phyloP scores from a whole-genome alignment of 164 flowering plant genomes.

The Aristolochia californica region DNA sequence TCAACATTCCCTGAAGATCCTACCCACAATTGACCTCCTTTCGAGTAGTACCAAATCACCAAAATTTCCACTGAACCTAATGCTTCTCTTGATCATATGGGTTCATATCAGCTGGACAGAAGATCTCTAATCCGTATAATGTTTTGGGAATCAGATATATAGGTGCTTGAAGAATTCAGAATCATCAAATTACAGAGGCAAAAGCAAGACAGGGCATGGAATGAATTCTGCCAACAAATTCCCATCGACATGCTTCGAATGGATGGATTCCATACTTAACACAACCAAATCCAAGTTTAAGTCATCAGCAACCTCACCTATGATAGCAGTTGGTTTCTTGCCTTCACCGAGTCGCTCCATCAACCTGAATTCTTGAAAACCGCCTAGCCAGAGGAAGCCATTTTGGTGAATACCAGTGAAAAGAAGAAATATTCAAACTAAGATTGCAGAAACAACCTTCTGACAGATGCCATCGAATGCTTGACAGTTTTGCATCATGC shows the following conservation, averaged over 20 bases:
- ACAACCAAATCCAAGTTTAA: constrained; percentile 76
- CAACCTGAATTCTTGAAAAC: constrained; percentile 73
- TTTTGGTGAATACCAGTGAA: not conserved
- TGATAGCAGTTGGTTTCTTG: constrained; percentile 80
- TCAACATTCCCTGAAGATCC: too few relatives aligned
- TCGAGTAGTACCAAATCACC: too few relatives aligned
- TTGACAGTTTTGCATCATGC: constrained; percentile 80
- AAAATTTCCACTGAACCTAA: too few relatives aligned
- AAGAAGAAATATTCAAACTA: not conserved
- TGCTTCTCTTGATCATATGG: too few relatives aligned
- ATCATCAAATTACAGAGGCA: constrained; percentile 62
- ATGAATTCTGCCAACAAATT: constrained; percentile 90
- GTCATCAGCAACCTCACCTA: constrained; percentile 96
- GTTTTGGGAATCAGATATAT: too few relatives aligned
- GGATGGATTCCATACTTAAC: constrained; percentile 95
- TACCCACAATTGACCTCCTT: too few relatives aligned
- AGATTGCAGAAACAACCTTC: constrained; percentile 45
- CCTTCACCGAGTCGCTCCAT: constrained; percentile 90
- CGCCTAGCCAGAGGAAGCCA: constrained; percentile 33
- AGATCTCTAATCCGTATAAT: too few relatives aligned
- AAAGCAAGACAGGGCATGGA: constrained; percentile 87
- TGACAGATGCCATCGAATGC: constrained; percentile 91
- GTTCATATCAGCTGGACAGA: too few relatives aligned
- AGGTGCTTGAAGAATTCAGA: too few relatives aligned
- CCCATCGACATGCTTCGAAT: constrained; percentile 92